Evolutionary conservation across 78 protist species (phyloP), one percentile per base, ranked within the genome.

Genomic region (Dictyostelium citrinum): DNA sequence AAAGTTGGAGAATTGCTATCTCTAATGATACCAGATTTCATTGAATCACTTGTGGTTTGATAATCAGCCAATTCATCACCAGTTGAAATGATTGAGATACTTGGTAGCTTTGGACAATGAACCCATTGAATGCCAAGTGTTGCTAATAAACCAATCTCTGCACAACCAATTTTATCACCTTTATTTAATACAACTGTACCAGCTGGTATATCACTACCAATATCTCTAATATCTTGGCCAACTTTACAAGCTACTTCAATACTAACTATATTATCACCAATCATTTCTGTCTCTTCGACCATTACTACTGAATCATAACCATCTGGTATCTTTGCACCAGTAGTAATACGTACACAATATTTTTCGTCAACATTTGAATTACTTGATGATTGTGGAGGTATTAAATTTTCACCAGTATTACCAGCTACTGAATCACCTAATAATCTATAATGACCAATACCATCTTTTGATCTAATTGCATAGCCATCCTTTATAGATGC

Each of bases 401-500:
- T 12, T n/a, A 71, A 27, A 22, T 75, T 49, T 31, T 68, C 81
- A 27, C 22, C 58, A 17, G 64, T 35, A 58, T 74, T 55, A 67
- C 96, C 96, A 17, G 96, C 96, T 14, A 86, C 76, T 3, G 90
- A 46, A 43, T 84, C 90, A 41, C 90, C 95, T 16, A 93, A 41
- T 2, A 92, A 61, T 7, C n/a, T 68, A 35, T 51, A 90, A 31
- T 29, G 31, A 22, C 96, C 96, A 3, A 64, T 37, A 68, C 95
- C 96, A 68, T 97, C 96, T 5, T 46, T 16, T 1, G 97, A 49
- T 12, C 84, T 46, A 7, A 97, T 90, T 27, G 98, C 98, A 90
- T 93, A 97, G 7, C 98, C 98, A 67, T 97, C 98, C 76, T 95
- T 97, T 45, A 97, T 93, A 1, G 97, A 90, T 41, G 98, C 97